phyloP scores from a whole-genome alignment of 1,284 basidiomycete genomes.

The Agaricales sp. region DNA sequence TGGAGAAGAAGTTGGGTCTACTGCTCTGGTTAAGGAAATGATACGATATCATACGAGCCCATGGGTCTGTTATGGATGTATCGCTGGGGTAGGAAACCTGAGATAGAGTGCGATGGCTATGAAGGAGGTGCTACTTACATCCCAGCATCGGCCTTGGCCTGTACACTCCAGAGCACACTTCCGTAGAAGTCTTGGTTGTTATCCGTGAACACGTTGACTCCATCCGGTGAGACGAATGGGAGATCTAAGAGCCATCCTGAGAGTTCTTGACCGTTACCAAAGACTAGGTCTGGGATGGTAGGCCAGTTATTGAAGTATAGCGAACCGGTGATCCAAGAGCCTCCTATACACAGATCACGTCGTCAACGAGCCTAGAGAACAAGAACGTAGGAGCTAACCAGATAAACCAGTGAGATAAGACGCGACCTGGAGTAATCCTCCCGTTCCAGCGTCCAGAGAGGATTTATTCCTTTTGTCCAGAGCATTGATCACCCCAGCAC shows the following conservation, averaged over 20 bases:
- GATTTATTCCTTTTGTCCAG: slow-evolving; percentile 49
- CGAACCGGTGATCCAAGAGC: slow-evolving; percentile 55
- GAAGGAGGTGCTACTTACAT: slow-evolving; percentile 29
- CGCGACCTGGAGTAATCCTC: slow-evolving; percentile 53
- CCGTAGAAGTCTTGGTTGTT: slow-evolving; percentile 48
- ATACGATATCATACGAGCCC: slow-evolving; percentile 54
- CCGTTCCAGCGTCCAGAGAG: slow-evolving; percentile 46
- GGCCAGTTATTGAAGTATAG: slow-evolving; percentile 51
- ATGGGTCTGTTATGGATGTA: slow-evolving; percentile 52
- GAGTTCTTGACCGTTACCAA: slow-evolving; percentile 35
- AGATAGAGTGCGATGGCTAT: slow-evolving; percentile 4
- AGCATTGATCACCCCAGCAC: slow-evolving; percentile 44
- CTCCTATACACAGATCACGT: slow-evolving; percentile 28
- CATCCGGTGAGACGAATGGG: slow-evolving; percentile 42
- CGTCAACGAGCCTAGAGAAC: background rate
- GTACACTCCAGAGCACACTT: slow-evolving; percentile 47
- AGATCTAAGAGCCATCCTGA: slow-evolving; percentile 52
- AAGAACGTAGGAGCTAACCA: slow-evolving; percentile 25
- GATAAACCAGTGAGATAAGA: slow-evolving; percentile 55
- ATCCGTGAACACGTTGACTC: slow-evolving; percentile 29
- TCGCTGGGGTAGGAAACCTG: slow-evolving; percentile 27
- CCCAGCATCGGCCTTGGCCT: slow-evolving; percentile 40
- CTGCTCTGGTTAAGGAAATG: slow-evolving; percentile 58
- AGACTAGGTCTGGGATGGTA: slow-evolving; percentile 37
- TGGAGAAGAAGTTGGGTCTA: slow-evolving; percentile 47